Conservation (phyloP, 192 early-diverging fungal genomes). For the Umbelopsis vinacea region DNA sequence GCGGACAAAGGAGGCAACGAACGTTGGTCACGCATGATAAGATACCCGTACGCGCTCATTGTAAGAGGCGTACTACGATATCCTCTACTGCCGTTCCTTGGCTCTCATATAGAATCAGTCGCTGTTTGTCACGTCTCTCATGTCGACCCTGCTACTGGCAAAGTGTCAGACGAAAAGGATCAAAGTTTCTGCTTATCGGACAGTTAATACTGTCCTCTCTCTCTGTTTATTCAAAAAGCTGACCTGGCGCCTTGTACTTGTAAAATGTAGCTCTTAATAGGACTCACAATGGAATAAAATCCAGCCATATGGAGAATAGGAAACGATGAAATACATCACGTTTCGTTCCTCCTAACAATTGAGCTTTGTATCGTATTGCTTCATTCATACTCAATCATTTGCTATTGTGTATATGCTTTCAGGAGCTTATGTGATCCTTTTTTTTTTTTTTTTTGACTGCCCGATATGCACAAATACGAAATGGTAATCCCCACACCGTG, state of each 20-base stretch:
- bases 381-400: too few species aligned
- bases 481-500: not conserved
- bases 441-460: not conserved
- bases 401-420: too few species aligned
- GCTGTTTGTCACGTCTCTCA: slow-evolving; percentile 39
- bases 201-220: not conserved
- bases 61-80: slow-evolving; percentile 40
- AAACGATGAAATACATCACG: too few species aligned
- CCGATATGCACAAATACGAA: not conserved
- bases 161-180: slow-evolving; percentile 36
- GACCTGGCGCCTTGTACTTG: not conserved
- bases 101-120: slow-evolving; percentile 29
- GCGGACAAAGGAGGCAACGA: slow-evolving; percentile 44
- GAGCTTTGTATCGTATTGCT: too few species aligned
- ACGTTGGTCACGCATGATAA: slow-evolving; percentile 44
- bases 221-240: not conserved
- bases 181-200: slow-evolving; percentile 35
- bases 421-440: too few species aligned
- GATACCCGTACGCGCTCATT: slow-evolving; percentile 40
- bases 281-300: too few species aligned
- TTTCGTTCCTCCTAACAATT: too few species aligned
- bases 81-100: slow-evolving; percentile 27
- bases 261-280: not conserved
- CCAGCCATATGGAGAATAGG: too few species aligned
- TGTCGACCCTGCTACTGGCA: slow-evolving; percentile 40